Percentiles rank a stretch among this genome's conserved stretches.
Evolutionary conservation across 1,139 yeast genomes (phyloP).

Genomic region (Casaregolazyma suthepensis): DNA sequence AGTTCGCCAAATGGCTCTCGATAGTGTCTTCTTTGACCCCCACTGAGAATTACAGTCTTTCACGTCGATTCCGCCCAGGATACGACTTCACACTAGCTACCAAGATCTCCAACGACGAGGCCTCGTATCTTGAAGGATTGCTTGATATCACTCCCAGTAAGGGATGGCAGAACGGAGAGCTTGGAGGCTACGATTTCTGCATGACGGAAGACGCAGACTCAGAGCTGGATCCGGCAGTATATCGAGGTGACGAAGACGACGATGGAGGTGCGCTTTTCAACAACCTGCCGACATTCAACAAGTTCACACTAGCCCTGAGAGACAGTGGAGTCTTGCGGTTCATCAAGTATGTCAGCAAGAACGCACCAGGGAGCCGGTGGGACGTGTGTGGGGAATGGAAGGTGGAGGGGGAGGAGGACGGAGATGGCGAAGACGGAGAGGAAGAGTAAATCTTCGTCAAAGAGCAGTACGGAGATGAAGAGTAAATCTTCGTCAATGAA

Average conservation of each 20-base stretch:
- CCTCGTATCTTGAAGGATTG: constrained; percentile 56
- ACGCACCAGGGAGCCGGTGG: constrained; percentile 92
- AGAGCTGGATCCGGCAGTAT: constrained; percentile 27
- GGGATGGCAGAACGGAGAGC: constrained; percentile 82
- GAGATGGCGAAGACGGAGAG: constrained; percentile 29
- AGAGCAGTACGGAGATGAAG: no score
- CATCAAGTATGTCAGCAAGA: constrained; percentile 82
- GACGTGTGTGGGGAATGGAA: constrained; percentile 81
- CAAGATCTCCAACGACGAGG: constrained; percentile 15
- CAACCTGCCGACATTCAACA: constrained; percentile 80
- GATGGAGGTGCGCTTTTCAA: constrained; percentile 80
- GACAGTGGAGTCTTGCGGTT: constrained; percentile 84
- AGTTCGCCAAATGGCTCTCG: constrained; percentile 67
- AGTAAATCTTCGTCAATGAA: background rate
- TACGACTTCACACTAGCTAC: constrained; percentile 82
- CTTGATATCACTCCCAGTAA: constrained; percentile 70
- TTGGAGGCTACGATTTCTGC: constrained; percentile 91
- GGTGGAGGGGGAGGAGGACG: constrained; percentile 43
- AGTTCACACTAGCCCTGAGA: constrained; percentile 67
- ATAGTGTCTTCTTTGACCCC: constrained; percentile 59
- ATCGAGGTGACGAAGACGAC: constrained; percentile 38
- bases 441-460: no score
- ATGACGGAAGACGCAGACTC: constrained; percentile 37
- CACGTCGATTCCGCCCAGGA: constrained; percentile 92
- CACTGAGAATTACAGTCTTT: constrained; percentile 58